Conservation (phyloP, 1,139 yeast species). For the Hemisphaericaspora xylofermentans region DNA sequence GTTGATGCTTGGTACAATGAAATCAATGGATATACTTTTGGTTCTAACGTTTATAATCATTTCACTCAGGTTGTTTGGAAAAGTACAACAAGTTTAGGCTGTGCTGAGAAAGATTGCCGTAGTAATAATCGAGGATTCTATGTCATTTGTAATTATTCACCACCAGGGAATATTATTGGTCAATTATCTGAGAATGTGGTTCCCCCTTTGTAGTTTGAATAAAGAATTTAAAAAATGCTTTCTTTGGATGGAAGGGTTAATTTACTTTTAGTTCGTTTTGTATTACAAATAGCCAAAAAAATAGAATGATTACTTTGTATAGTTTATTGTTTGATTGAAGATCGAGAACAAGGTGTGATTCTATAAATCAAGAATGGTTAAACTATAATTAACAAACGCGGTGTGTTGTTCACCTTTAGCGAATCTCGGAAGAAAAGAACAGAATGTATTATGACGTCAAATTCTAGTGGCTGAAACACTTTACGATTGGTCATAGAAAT, state of each 20-base stretch:
- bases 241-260: background rate
- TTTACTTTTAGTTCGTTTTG: background rate
- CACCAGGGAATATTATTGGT: slow-evolving; percentile 49
- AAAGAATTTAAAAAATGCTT: background rate
- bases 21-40: slow-evolving; percentile 56
- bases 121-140: slow-evolving; percentile 42
- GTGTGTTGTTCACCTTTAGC: too few relatives aligned
- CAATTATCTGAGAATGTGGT: slow-evolving; percentile 49
- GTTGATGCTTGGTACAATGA: slow-evolving; percentile 86
- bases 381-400: too few relatives aligned
- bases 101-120: slow-evolving; percentile 53
- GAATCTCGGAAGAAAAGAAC: too few relatives aligned
- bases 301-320: too few relatives aligned
- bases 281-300: background rate
- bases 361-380: too few relatives aligned
- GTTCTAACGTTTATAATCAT: slow-evolving; percentile 50
- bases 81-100: slow-evolving; percentile 64
- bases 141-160: slow-evolving; percentile 47
- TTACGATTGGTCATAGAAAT: too few relatives aligned
- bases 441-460: too few relatives aligned
- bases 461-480: too few relatives aligned
- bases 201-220: slow-evolving; percentile 14
- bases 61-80: slow-evolving; percentile 89
- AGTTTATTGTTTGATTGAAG: too few relatives aligned
- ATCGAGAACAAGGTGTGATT: too few relatives aligned